A percentile compares a stretch with the other conserved stretches of the same genome.
Conservation (phyloP, 345 rosid genomes). For the Acer yangbiense region DNA sequence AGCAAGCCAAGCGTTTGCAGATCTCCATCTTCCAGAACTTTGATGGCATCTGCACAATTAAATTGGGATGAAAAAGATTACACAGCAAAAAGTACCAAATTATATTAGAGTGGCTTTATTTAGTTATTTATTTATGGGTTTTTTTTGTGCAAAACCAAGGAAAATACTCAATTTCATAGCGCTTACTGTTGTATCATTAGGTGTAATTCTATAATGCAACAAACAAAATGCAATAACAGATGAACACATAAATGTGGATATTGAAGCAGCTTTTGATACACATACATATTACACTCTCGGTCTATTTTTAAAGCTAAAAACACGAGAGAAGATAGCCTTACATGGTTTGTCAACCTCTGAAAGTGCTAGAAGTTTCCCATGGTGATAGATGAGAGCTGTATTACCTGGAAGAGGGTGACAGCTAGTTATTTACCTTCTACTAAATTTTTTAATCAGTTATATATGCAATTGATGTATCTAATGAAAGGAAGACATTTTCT, state of each 20-base stretch:
- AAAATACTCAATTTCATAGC: background rate
- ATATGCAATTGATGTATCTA: too few relatives aligned
- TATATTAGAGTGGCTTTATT: background rate
- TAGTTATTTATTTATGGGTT: background rate
- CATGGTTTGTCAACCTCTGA: slow-evolving; percentile 94
- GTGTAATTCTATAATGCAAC: background rate
- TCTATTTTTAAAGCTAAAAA: slow-evolving; percentile 13
- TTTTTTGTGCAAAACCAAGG: background rate
- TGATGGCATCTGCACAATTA: slow-evolving; percentile 70
- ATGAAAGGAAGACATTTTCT: too few relatives aligned
- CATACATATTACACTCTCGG: background rate
- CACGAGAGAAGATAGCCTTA: slow-evolving; percentile 39
- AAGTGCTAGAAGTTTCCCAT: slow-evolving; percentile 91
- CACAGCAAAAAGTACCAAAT: background rate
- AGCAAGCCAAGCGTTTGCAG: slow-evolving; percentile 94
- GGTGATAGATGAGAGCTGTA: slow-evolving; percentile 86
- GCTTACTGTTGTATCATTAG: background rate
- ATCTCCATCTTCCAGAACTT: slow-evolving; percentile 96
- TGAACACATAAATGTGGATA: background rate
- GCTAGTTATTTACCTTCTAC: slow-evolving; percentile 3
- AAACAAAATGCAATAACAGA: background rate
- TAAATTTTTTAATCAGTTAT: too few relatives aligned
- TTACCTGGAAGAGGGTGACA: slow-evolving; percentile 58
- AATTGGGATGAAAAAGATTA: background rate
- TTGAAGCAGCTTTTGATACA: background rate